Evolutionary conservation across 495 filamentous ascomycete species (phyloP).

Genomic region (Tuber microsphaerosporum): DNA sequence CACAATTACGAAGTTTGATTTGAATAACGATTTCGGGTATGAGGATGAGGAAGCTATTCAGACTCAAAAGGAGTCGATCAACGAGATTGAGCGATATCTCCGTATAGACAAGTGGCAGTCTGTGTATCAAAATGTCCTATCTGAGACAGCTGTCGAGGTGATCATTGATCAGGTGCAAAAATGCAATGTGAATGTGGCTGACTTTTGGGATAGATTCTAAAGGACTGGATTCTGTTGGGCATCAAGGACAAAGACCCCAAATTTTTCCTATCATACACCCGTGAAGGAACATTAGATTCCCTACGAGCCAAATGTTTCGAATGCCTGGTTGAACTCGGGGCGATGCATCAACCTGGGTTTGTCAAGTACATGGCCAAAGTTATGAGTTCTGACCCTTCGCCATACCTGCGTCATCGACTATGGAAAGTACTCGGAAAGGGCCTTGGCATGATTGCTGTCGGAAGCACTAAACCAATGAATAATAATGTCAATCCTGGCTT

Average conservation of each 20-base stretch:
- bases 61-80: conserved; percentile 59
- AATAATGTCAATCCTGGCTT: conserved; percentile 42
- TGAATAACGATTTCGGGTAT: conserved; percentile 48
- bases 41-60: conserved; percentile 54
- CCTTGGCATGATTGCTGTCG: conserved; percentile 74
- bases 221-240: conserved; percentile 36
- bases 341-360: conserved; percentile 56
- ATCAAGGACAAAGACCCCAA: conserved; percentile 34
- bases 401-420: conserved; percentile 66
- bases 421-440: conserved; percentile 61
- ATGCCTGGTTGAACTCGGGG: conserved; percentile 69
- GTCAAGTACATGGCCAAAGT: conserved; percentile 63
- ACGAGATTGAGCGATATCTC: conserved; percentile 81
- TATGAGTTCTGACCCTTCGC: conserved; percentile 69
- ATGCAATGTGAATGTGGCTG: conserved; percentile 1
- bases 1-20: conserved; percentile 43
- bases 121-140: conserved; percentile 86
- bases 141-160: conserved; percentile 60
- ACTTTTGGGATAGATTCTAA: conserved; percentile 22
- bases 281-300: conserved; percentile 66
- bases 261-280: conserved; percentile 74
- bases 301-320: conserved; percentile 79
- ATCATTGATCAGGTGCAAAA: background rate
- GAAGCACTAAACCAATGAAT: conserved; percentile 48
- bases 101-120: conserved; percentile 90